Percentiles rank a stretch among this genome's conserved stretches.
phyloP scores from a whole-genome alignment of 2,329 filamentous ascomycete genomes.

The Aspergillus bombycis region DNA sequence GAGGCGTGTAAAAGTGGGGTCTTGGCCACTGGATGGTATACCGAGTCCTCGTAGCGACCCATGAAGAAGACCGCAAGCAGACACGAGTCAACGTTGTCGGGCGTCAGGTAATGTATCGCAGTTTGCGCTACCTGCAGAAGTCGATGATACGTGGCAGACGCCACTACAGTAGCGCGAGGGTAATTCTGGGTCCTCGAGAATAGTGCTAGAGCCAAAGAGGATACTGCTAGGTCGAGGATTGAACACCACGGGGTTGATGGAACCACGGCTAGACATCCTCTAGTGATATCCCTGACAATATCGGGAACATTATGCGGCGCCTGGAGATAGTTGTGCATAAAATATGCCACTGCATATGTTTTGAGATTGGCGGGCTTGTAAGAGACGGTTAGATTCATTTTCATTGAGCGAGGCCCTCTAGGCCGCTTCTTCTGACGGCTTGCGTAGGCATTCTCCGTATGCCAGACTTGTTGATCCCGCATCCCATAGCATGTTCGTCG shows the following conservation, averaged over 20 bases:
- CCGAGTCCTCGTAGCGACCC: background rate
- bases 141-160: background rate
- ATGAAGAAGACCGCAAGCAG: background rate
- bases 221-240: background rate
- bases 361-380: background rate
- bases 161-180: background rate
- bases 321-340: background rate
- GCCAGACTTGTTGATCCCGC: slow-evolving; percentile 1
- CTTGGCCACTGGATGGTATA: background rate
- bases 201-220: background rate
- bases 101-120: background rate
- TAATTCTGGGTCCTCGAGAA: background rate
- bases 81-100: background rate
- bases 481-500: background rate
- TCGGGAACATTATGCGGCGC: background rate
- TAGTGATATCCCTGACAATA: background rate
- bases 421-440: background rate
- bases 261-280: background rate
- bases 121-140: background rate
- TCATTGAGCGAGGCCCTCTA: background rate
- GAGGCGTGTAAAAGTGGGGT: background rate
- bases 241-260: background rate
- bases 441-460: background rate
- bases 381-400: background rate
- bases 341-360: background rate